phyloP scores from a whole-genome alignment of 2,329 filamentous ascomycete genomes.

The Xylaria sp. region DNA sequence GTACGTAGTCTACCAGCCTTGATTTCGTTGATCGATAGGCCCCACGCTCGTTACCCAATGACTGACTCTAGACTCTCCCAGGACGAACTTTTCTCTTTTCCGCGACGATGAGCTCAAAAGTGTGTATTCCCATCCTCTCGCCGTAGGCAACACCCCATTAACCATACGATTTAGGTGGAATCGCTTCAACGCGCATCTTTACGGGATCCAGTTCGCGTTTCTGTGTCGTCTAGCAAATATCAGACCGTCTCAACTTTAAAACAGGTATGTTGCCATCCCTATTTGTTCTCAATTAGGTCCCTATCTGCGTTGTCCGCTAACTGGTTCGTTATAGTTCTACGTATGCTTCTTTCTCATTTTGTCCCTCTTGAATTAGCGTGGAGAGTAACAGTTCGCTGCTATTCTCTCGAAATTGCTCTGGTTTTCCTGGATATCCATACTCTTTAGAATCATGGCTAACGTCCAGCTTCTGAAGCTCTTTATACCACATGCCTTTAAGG shows the following conservation, averaged over 20 bases:
- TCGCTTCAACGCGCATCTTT: slow-evolving; percentile 88
- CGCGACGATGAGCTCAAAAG: slow-evolving; percentile 89
- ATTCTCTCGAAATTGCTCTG: not conserved
- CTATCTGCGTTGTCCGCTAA: not conserved
- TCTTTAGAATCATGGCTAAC: not conserved
- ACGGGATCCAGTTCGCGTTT: slow-evolving; percentile 81
- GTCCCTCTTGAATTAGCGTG: not conserved
- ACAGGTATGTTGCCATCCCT: slow-evolving; percentile 51
- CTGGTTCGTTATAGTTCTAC: slow-evolving; percentile 57
- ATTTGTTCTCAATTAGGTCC: not conserved
- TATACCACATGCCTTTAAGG: slow-evolving; percentile 85
- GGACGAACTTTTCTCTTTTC: slow-evolving; percentile 87
- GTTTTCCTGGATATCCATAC: not conserved
- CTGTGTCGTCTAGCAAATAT: slow-evolving; percentile 81
- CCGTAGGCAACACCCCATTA: not conserved
- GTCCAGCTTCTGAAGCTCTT: slow-evolving; percentile 58
- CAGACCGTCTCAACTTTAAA: slow-evolving; percentile 89
- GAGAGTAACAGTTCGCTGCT: not conserved
- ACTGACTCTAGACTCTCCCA: not conserved
- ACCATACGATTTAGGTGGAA: slow-evolving; percentile 62
- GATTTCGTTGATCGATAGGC: slow-evolving; percentile 47
- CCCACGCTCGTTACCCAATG: not conserved
- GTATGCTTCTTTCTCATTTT: not conserved
- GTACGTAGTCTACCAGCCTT: slow-evolving; percentile 7
- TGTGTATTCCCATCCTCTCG: not conserved